A percentile compares a stretch with the other conserved stretches of the same genome.
Conservation (phyloP, 495 filamentous ascomycete species). For the Tuber brumale region DNA sequence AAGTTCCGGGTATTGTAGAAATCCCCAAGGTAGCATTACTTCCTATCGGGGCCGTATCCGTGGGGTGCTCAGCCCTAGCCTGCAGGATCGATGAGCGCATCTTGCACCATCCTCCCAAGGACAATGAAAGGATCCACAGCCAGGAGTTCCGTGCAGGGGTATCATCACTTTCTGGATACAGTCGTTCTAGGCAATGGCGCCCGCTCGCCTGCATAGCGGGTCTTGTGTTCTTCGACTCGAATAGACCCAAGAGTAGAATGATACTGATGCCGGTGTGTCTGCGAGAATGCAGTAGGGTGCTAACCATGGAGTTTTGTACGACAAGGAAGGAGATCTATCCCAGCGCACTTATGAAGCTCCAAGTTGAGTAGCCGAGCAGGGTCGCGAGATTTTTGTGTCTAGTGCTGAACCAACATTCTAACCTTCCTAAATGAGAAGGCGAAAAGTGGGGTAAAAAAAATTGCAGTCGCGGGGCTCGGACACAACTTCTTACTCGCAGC, state of each 20-base stretch:
- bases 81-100: no score
- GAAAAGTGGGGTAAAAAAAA: background rate
- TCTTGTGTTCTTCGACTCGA: background rate
- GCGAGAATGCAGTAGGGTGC: background rate
- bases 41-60: no score
- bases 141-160: background rate
- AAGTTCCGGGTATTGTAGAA: background rate
- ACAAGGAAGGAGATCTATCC: background rate
- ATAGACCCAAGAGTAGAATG: background rate
- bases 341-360: background rate
- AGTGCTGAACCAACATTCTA: background rate
- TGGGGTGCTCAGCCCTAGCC: no score
- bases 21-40: no score
- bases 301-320: background rate
- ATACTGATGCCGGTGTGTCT: background rate
- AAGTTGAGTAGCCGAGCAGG: background rate
- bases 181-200: background rate
- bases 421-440: background rate
- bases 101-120: background rate
- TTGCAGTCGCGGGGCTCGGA: no score
- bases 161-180: no score
- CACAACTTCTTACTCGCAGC: no score
- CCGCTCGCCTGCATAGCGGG: background rate
- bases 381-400: background rate
- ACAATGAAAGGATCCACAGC: background rate